A percentile compares a stretch with the other conserved stretches of the same genome.
phyloP scores from a whole-genome alignment of 176 grass and related monocot species.

The Triticum dicoccoides region DNA sequence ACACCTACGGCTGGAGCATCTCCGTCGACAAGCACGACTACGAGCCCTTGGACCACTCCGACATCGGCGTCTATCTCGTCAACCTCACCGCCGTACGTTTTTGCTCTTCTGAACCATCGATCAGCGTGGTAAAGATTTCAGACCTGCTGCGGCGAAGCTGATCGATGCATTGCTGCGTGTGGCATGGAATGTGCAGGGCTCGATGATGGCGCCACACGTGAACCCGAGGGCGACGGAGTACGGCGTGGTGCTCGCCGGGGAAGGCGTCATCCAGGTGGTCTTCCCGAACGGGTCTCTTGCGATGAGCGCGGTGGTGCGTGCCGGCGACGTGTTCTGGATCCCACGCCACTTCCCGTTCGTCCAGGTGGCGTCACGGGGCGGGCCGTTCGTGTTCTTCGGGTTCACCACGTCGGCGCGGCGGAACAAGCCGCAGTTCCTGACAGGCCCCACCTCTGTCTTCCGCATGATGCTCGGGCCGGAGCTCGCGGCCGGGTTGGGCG shows the following conservation, averaged over 20 bases:
- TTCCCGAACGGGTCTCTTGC: slow-evolving; percentile 79
- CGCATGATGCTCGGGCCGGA: slow-evolving; percentile 61
- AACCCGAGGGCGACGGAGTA: slow-evolving; percentile 85
- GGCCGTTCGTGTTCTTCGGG: slow-evolving; percentile 86
- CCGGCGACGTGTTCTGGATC: slow-evolving; percentile 81
- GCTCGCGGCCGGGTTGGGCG: slow-evolving; percentile 67
- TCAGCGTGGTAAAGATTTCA: not conserved
- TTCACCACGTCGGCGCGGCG: slow-evolving; percentile 79
- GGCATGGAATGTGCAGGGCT: slow-evolving; percentile 44
- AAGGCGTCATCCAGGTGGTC: slow-evolving; percentile 59
- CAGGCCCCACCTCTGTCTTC: slow-evolving; percentile 55
- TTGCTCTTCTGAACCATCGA: not conserved
- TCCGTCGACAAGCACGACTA: slow-evolving; percentile 70
- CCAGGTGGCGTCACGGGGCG: slow-evolving; percentile 63
- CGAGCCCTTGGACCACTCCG: slow-evolving; percentile 51
- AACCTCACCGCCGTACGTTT: slow-evolving; percentile 68
- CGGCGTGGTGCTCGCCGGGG: slow-evolving; percentile 63
- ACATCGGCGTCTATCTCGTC: slow-evolving; percentile 81
- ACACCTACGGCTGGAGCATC: slow-evolving; percentile 76
- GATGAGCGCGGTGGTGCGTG: slow-evolving; percentile 52
- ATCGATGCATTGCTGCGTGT: not conserved
- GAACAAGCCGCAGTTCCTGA: slow-evolving; percentile 78
- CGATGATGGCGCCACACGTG: slow-evolving; percentile 84
- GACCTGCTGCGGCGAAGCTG: not conserved
- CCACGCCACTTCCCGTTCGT: slow-evolving; percentile 88